These are phyloP conservation scores for Alternaria infectoria DNA, from an alignment of 2,329 filamentous ascomycete genomes.

Conservation along the genomic window DNA sequence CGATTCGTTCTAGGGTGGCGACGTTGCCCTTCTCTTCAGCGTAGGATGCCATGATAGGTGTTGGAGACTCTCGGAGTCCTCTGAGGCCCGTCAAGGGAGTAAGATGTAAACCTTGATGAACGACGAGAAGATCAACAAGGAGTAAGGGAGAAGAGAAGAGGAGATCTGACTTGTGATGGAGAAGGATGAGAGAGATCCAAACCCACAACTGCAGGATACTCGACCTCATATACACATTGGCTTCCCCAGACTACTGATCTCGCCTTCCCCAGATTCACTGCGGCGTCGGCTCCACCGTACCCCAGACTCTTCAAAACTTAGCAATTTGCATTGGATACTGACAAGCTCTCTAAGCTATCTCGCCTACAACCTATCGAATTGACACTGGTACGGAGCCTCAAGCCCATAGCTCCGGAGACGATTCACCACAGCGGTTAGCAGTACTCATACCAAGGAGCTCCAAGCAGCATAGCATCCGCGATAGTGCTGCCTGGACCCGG, in stretches of 20 bases:
- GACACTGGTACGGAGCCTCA: background rate
- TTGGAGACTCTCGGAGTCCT: background rate
- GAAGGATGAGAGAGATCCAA: background rate
- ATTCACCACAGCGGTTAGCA: slow-evolving; percentile 2
- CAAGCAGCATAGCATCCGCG: background rate
- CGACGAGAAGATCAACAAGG: background rate
- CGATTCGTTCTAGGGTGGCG: slow-evolving; percentile 23
- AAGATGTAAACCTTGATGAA: background rate
- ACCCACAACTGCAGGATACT: background rate
- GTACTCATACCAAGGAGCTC: background rate
- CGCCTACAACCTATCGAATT: background rate
- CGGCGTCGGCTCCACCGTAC: slow-evolving; percentile 15
- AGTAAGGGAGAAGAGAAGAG: background rate
- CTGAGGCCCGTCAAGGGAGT: background rate
- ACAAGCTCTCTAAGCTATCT: background rate
- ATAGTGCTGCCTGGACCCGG: slow-evolving; percentile 2
- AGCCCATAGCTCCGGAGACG: slow-evolving; percentile 11
- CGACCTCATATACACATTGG: slow-evolving; percentile 13
- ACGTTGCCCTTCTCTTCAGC: slow-evolving; percentile 28
- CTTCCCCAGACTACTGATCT: slow-evolving; percentile 2
- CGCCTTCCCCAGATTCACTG: slow-evolving; percentile 17
- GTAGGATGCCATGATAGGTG: slow-evolving; percentile 19
- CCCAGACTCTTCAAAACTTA: slow-evolving; percentile 12
- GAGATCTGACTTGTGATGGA: background rate
- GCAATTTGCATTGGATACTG: background rate